Evolutionary conservation across 2,329 filamentous ascomycete species (phyloP).

Genomic region (Biscogniauxia mediterranea): DNA sequence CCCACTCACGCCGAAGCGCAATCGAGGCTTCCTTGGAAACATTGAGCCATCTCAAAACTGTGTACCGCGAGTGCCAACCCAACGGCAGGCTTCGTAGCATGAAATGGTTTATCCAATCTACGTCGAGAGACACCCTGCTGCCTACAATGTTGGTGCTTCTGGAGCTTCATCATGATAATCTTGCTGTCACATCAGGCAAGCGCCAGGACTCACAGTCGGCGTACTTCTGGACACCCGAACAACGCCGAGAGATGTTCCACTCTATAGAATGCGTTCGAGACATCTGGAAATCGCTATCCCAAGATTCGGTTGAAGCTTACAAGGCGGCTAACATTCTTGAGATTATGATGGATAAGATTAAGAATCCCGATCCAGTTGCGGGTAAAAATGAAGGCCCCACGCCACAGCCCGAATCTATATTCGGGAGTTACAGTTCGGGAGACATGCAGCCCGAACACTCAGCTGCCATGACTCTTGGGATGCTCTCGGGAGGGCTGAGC

Average conservation of each 20-base stretch:
- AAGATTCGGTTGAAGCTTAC: constrained; percentile 82
- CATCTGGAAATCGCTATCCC: constrained; percentile 78
- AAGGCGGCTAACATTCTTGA: constrained; percentile 81
- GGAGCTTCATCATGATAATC: constrained; percentile 72
- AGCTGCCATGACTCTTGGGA: constrained; percentile 41
- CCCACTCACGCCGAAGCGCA: constrained; percentile 78
- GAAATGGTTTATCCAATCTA: constrained; percentile 75
- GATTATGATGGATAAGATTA: constrained; percentile 80
- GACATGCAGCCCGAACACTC: constrained; percentile 40
- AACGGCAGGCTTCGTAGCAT: constrained; percentile 70
- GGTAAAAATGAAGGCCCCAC: constrained; percentile 10
- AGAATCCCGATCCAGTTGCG: constrained; percentile 40
- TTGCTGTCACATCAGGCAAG: constrained; percentile 42
- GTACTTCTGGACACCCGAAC: constrained; percentile 56
- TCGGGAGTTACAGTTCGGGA: constrained; percentile 24
- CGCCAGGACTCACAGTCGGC: constrained; percentile 43
- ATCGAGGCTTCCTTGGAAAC: constrained; percentile 85
- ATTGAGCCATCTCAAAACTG: constrained; percentile 70
- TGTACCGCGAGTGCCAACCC: constrained; percentile 72
- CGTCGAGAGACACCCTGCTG: constrained; percentile 81
- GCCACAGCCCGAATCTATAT: constrained; percentile 25
- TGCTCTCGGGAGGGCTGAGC: constrained; percentile 40
- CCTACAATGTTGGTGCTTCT: constrained; percentile 82
- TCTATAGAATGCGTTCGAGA: constrained; percentile 69
- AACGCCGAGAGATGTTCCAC: constrained; percentile 72